Evolutionary conservation across 2,329 filamentous ascomycete species (phyloP).

Genomic region (Purpureocillium takamizusanense): DNA sequence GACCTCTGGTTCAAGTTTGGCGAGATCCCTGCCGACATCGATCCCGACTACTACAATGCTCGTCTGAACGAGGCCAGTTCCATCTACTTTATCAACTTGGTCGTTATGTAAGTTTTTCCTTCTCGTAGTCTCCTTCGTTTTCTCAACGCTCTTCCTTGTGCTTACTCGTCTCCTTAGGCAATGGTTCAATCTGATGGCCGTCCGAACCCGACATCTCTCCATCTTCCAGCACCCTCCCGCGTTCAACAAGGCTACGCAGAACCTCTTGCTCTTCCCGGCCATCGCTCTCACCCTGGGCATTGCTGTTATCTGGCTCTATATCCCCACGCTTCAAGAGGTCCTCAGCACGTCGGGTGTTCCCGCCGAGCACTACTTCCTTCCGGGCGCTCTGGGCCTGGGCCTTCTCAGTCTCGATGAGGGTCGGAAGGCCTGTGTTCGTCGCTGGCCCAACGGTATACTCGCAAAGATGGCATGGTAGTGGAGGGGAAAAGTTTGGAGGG

Average conservation of each 20-base stretch:
- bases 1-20: slow-evolving; percentile 63
- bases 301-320: slow-evolving; percentile 61
- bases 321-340: slow-evolving; percentile 52
- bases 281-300: slow-evolving; percentile 61
- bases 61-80: slow-evolving; percentile 57
- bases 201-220: slow-evolving; percentile 55
- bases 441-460: slow-evolving; percentile 45
- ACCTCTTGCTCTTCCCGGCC: slow-evolving; percentile 60
- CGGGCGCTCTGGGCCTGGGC: slow-evolving; percentile 54
- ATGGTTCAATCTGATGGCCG: slow-evolving; percentile 65
- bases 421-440: slow-evolving; percentile 55
- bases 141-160: too few relatives aligned
- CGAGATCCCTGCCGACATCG: slow-evolving; percentile 35
- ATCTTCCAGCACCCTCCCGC: slow-evolving; percentile 64
- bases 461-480: slow-evolving; percentile 49
- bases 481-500: too few relatives aligned
- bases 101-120: slow-evolving; percentile 44
- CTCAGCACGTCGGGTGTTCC: slow-evolving; percentile 55
- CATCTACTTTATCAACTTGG: slow-evolving; percentile 71
- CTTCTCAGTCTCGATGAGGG: slow-evolving; percentile 57
- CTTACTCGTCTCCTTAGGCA: slow-evolving; percentile 30
- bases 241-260: slow-evolving; percentile 55
- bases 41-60: slow-evolving; percentile 41
- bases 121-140: too few relatives aligned
- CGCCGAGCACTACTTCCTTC: slow-evolving; percentile 67